Base-by-base conservation (phyloP, 768 basidiomycete species). In the Suillus decipiens region DNA sequence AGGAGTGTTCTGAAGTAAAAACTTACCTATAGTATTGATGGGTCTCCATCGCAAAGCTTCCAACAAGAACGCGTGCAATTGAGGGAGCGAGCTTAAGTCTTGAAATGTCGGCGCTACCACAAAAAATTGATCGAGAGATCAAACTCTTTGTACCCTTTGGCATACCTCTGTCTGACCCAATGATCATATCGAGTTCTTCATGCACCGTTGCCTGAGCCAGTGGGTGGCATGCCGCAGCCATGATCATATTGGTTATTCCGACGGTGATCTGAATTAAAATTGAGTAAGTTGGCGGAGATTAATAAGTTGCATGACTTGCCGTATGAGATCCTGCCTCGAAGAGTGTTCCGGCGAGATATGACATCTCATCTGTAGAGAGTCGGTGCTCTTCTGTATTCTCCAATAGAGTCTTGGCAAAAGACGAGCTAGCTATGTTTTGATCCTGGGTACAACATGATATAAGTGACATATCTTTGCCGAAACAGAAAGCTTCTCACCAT, bases 21-120 rank as follows among this genome's bases (percentile, higher is more conserved):
- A 14, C 7, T 14, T 8, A 48, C 47, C 47, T 48, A 48, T 48
- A 1, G 22, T 22, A 7, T 24, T 22, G 14, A 48, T 48, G 24
- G 47, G 47, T 24, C 47, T 48, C 47, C 47, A 48, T 48, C 47
- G 24, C 47, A 48, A 48, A 14, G 47, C 47, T 24, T 48, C 47
- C 47, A 48, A 24, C 6, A 48, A 48, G 47, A 48, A 48, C 6
- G 47, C 47, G 14, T 48, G 47, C 7, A 48, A 48, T 24, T 48
- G 47, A 48, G 47, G 47, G 22, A 48, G 47, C 12, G 22, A 48
- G 47, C 47, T 48, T 15, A 22, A 48, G 47, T 48, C 47, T 24
- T 48, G 12, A 24, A 48, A 48, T 15, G 22, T 48, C 11, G 47
- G 47, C 6, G 14, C 47, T 48, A 15, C 12, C 22, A 48, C 12